phyloP scores from a whole-genome alignment of 2,329 filamentous ascomycete genomes.

The Lomentospora prolificans region DNA sequence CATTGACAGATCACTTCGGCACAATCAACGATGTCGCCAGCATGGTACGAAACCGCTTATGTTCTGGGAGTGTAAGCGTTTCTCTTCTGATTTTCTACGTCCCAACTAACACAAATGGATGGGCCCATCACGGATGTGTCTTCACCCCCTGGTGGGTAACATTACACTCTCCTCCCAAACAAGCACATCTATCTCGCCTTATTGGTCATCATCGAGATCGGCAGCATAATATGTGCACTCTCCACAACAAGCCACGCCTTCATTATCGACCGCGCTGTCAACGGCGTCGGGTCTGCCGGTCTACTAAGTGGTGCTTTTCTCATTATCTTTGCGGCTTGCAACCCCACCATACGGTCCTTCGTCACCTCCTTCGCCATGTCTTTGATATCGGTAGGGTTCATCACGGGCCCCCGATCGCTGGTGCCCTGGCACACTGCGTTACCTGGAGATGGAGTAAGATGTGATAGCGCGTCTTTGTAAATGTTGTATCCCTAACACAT shows the following conservation, averaged over 20 bases:
- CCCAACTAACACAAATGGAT: background rate
- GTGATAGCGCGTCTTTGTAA: too few relatives aligned
- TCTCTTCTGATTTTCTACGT: background rate
- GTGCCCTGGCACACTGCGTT: slow-evolving; percentile 27
- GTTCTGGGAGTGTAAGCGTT: slow-evolving; percentile 8
- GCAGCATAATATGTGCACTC: slow-evolving; percentile 25
- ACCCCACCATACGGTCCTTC: slow-evolving; percentile 14
- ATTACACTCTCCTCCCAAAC: slow-evolving; percentile 33
- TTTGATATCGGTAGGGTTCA: slow-evolving; percentile 28
- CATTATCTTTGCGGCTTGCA: slow-evolving; percentile 17
- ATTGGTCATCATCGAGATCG: slow-evolving; percentile 17
- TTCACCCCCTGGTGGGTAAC: slow-evolving; percentile 31
- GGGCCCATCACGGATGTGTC: slow-evolving; percentile 13
- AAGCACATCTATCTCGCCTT: slow-evolving; percentile 27
- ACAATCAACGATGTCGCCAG: slow-evolving; percentile 9
- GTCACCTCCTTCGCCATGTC: slow-evolving; percentile 16
- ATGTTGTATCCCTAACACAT: too few relatives aligned
- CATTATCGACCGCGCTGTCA: slow-evolving; percentile 32
- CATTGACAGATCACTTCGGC: slow-evolving; percentile 9
- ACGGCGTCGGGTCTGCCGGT: slow-evolving; percentile 29
- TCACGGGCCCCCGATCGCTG: slow-evolving; percentile 37
- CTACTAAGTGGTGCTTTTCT: slow-evolving; percentile 23
- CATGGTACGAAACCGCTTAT: slow-evolving; percentile 11
- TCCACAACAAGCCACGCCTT: slow-evolving; percentile 29
- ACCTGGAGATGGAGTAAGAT: slow-evolving; percentile 28